Evolutionary conservation across 352 stramenopile species (phyloP), one percentile per base, ranked within the genome.

Genomic region (Pythium folliculosum): DNA sequence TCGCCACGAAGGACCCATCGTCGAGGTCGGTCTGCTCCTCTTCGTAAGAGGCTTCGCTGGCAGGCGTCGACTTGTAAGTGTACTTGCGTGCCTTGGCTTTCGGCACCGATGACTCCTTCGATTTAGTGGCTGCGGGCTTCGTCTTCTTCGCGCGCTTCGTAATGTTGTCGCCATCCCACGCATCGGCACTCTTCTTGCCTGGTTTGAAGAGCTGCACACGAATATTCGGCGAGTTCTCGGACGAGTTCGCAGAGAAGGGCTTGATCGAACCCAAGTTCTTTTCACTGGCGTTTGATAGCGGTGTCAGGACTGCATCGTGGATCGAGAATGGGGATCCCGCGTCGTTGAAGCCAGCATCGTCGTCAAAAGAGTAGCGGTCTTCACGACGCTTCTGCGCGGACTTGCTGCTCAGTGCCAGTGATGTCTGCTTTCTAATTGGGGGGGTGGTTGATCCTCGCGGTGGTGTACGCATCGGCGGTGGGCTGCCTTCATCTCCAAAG

Each of bases 251-350:
- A 0, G 77, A 83, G 64, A 89, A 90, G 1, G 76, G 76, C 21
- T 77, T 77, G 58, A 89, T 89, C 0, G 75, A 81, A 12, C 77
- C 73, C 27, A 91, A 65, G 25, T 81, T 82, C 13, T 84, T 81
- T 63, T 90, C 78, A 43, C 84, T 92, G 37, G 81, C 84, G 55
- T 91, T 89, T 0, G 83, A 91, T 1, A 93, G 35, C 4, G 85
- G 85, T 0, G 82, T 91, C n/a, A 91, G 51, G n/a, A 78, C 60
- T 5, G 71, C 80, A 9, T 86, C 80, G 30, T 88, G 75, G 51
- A 88, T 75, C 0, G 80, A 78, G 61, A 93, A 91, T 17, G 85
- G 85, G 16, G 81, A 91, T 10, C 49, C 53, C 25, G 69, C 65
- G n/a, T 67, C 65, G 10, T 77, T 45, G 47, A 83, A 89, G n/a